Base-by-base conservation (phyloP, 2,329 filamentous ascomycete genomes). In the Aspergillus nomiae region DNA sequence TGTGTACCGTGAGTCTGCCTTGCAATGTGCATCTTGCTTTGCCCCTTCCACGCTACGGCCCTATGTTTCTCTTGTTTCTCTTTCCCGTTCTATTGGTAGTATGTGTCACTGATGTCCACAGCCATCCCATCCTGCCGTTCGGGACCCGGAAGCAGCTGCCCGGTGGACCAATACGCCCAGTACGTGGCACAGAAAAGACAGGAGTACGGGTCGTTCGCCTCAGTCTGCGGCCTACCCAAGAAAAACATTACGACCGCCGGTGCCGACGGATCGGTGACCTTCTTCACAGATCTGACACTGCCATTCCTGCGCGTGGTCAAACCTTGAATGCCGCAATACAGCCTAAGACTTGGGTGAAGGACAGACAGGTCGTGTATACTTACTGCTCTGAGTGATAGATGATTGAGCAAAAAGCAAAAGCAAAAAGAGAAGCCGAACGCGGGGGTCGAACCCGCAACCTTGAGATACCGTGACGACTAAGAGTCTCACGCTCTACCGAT, bases 101-200 rank as follows among this genome's bases (percentile, higher is more conserved):
- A 24, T 19, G 2, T 26, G 5, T 19, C 54, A 26, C 56, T 50
- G 24, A 60, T 34, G 9, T 30, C 4, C 11, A 48, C 36, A 67
- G 65, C 85, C 0, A 74, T 89, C 1, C 82, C 84, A 0, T 80
- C 77, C 0, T 89, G 86, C 74, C 78, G 81, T 64, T 78, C 77
- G 64, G 87, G 85, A 0, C 87, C 85, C 4, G 88, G 86, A 7
- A 79, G 75, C 8, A 85, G 82, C 21, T 88, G 86, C 67, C 74
- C 79, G 3, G 64, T 87, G 34, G 72, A 74, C 6, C 75, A 83
- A 54, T 86, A 86, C 64, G 75, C 71, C 5, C 66, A 74, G 36
- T 80, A 85, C 46, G 72, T 86, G 3, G 67, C 74, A 30, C 67
- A 78, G 38, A 85, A 85, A 74, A 80, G 81, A 57, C 73, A 78